phyloP scores from a whole-genome alignment of 352 stramenopile species.

The Sclerospora graminicola region DNA sequence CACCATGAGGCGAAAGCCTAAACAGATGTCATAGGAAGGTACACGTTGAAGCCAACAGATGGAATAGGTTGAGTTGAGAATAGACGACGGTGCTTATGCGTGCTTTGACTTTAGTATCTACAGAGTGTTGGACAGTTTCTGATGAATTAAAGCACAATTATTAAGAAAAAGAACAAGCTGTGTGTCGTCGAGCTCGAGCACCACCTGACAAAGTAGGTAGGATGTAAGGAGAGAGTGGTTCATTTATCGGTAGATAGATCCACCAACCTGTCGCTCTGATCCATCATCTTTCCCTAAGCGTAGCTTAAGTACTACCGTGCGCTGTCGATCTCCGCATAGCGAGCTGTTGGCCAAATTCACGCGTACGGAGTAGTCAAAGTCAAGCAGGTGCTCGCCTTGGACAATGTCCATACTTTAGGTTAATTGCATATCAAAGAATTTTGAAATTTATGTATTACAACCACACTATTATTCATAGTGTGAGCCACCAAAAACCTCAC shows the following conservation, averaged over 20 bases:
- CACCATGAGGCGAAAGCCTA: constrained; percentile 1
- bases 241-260: neutral
- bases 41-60: neutral
- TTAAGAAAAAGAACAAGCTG: constrained; percentile 29
- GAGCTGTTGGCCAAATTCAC: constrained; percentile 46
- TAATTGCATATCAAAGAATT: too few relatives aligned
- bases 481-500: constrained; percentile 1
- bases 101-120: constrained; percentile 18
- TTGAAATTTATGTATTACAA: too few relatives aligned
- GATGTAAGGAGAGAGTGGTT: too few relatives aligned
- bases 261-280: constrained; percentile 25
- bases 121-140: constrained; percentile 13
- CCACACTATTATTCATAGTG: neutral
- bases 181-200: constrained; percentile 34
- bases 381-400: constrained; percentile 19
- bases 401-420: constrained; percentile 2
- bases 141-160: constrained; percentile 26
- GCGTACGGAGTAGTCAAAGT: constrained; percentile 74
- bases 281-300: constrained; percentile 20
- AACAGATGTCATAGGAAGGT: too few relatives aligned
- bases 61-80: constrained; percentile 23
- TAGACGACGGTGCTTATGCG: constrained; percentile 14
- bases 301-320: constrained; percentile 45
- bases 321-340: constrained; percentile 34
- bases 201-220: constrained; percentile 32